Evolutionary conservation across 2,329 filamentous ascomycete genomes (phyloP).

Genomic region (Phoma sp.): DNA sequence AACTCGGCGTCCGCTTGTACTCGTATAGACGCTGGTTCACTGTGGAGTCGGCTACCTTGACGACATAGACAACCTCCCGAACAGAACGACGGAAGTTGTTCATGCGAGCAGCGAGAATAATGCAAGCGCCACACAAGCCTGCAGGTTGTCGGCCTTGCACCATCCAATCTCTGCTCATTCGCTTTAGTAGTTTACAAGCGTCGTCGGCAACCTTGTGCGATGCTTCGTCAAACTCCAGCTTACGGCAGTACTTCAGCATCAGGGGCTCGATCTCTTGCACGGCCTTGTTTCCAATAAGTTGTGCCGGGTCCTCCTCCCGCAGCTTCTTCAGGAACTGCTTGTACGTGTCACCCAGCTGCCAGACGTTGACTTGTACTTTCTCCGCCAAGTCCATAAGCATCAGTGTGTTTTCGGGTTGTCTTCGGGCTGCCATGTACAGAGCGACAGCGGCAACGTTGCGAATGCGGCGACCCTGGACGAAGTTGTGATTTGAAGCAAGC

Average conservation of each 20-base stretch:
- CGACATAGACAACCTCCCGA: slow-evolving; percentile 95
- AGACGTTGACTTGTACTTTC: slow-evolving; percentile 83
- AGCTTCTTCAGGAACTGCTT: slow-evolving; percentile 75
- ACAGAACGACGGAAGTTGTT: slow-evolving; percentile 96
- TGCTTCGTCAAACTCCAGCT: slow-evolving; percentile 85
- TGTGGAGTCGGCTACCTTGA: slow-evolving; percentile 93
- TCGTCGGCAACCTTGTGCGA: slow-evolving; percentile 87
- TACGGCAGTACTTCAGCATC: slow-evolving; percentile 87
- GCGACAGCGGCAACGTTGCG: slow-evolving; percentile 88
- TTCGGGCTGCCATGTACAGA: slow-evolving; percentile 86
- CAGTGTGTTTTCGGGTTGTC: slow-evolving; percentile 77
- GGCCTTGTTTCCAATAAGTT: slow-evolving; percentile 51
- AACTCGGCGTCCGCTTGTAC: slow-evolving; percentile 85
- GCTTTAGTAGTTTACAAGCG: slow-evolving; percentile 82
- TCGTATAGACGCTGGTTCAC: slow-evolving; percentile 91
- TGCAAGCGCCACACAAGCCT: slow-evolving; percentile 90
- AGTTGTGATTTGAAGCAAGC: slow-evolving; percentile 65
- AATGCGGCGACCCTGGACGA: slow-evolving; percentile 72
- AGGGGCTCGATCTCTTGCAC: slow-evolving; percentile 83
- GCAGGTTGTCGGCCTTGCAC: slow-evolving; percentile 90
- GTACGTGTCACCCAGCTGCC: slow-evolving; percentile 87
- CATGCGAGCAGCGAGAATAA: slow-evolving; percentile 95
- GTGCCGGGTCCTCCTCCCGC: slow-evolving; percentile 65
- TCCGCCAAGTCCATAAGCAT: slow-evolving; percentile 98
- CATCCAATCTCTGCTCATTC: slow-evolving; percentile 99